phyloP scores from a whole-genome alignment of 106 monocot genomes.

The Acanthochlamys bracteata region DNA sequence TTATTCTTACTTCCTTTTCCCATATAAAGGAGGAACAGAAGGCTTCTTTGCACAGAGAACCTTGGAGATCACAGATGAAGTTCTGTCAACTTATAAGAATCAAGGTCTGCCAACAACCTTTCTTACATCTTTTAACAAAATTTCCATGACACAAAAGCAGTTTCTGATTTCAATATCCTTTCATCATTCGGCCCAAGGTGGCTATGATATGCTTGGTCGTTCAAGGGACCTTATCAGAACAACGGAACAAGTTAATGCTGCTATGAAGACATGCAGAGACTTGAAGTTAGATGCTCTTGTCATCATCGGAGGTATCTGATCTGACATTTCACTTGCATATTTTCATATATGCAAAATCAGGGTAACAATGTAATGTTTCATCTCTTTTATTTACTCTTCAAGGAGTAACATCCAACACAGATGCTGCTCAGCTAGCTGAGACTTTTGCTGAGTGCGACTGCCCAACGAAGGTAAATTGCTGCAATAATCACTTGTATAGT shows the following conservation, averaged over 20 bases:
- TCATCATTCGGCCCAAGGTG: slow-evolving; percentile 32
- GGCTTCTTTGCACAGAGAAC: slow-evolving; percentile 87
- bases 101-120: slow-evolving; percentile 40
- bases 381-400: too few relatives aligned
- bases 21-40: slow-evolving; percentile 71
- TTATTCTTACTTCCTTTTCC: too few relatives aligned
- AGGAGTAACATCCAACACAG: slow-evolving; percentile 88
- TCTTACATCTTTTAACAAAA: not conserved
- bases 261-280: slow-evolving; percentile 48
- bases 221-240: slow-evolving; percentile 85
- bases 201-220: slow-evolving; percentile 83
- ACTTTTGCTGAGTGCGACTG: slow-evolving; percentile 71
- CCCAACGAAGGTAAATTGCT: slow-evolving; percentile 70
- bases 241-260: slow-evolving; percentile 82
- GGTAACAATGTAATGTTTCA: too few relatives aligned
- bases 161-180: not conserved
- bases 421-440: slow-evolving; percentile 88
- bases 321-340: too few relatives aligned
- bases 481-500: too few relatives aligned
- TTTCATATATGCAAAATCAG: too few relatives aligned
- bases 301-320: slow-evolving; percentile 68
- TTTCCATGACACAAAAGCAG: too few relatives aligned
- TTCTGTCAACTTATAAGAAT: slow-evolving; percentile 73
- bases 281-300: slow-evolving; percentile 84
- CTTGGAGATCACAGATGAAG: slow-evolving; percentile 73